These are phyloP conservation scores for Neurospora crassa DNA, from an alignment of 2,329 filamentous ascomycete genomes.

Conservation along the genomic window DNA sequence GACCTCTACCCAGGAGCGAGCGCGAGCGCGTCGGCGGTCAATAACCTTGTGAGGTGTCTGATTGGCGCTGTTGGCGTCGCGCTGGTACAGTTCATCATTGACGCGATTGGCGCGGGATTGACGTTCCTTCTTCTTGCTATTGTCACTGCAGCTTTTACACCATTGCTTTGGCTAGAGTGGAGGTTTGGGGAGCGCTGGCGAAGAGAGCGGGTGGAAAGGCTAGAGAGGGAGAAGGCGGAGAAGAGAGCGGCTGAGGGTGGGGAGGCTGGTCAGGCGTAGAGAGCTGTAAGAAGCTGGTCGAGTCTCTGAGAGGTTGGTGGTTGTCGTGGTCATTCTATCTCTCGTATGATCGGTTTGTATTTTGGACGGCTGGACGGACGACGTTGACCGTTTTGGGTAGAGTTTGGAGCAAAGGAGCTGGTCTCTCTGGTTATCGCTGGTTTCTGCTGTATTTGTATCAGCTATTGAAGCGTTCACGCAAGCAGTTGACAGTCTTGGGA, in stretches of 20 bases:
- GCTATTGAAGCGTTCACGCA: background rate
- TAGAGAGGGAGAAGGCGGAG: conserved; percentile 4
- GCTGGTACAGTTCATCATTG: conserved; percentile 12
- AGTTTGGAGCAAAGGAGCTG: background rate
- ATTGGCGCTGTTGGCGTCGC: conserved; percentile 24
- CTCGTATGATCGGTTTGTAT: background rate
- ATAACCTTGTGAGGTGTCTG: conserved; percentile 26
- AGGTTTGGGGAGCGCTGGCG: conserved; percentile 14
- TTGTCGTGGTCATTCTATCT: background rate
- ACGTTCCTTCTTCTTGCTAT: conserved; percentile 11
- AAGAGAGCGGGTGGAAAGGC: conserved; percentile 7
- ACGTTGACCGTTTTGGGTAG: background rate
- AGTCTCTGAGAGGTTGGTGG: background rate
- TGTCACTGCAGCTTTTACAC: conserved; percentile 2
- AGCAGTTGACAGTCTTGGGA: background rate
- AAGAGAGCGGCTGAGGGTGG: conserved; percentile 1
- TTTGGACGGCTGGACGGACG: background rate
- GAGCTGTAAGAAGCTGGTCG: background rate
- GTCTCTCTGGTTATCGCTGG: background rate
- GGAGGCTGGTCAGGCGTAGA: background rate
- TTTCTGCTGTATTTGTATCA: background rate
- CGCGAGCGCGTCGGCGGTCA: conserved; percentile 24
- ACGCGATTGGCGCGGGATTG: conserved; percentile 16
- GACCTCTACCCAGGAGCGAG: conserved; percentile 24
- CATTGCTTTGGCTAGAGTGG: conserved; percentile 12